Conservation (phyloP, 768 basidiomycete species). For the Grammothele lineata region DNA sequence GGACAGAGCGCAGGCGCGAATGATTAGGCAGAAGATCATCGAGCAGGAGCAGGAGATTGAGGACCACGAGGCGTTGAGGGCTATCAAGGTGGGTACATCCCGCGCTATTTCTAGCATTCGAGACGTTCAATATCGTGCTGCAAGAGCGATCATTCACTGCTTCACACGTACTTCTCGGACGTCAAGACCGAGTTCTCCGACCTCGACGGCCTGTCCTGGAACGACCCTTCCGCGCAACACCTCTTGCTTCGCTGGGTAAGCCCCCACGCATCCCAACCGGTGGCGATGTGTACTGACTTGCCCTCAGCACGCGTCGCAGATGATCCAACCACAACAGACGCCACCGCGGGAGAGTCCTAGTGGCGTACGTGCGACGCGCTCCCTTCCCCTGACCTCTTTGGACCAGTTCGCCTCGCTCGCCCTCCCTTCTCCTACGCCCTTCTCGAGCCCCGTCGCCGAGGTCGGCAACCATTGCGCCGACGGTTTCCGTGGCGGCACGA, state of each 20-base stretch:
- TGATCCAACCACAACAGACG: no score
- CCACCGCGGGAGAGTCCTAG: no score
- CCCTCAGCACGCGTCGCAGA: no score
- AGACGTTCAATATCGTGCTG: neutral
- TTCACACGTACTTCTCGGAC: neutral
- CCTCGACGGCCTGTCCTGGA: conserved; percentile 9
- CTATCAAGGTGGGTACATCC: neutral
- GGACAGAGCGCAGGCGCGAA: neutral
- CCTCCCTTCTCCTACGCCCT: no score
- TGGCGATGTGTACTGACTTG: no score
- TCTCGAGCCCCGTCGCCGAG: no score
- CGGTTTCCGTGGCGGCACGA: no score
- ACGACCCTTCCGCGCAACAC: neutral
- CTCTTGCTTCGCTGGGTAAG: conserved; percentile 4
- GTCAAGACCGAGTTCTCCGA: conserved; percentile 6
- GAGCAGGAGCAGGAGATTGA: neutral
- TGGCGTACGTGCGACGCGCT: no score
- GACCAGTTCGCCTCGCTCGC: no score
- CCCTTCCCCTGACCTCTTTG: no score
- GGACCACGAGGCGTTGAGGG: neutral
- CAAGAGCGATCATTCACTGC: neutral
- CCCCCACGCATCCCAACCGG: no score
- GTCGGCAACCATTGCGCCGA: no score
- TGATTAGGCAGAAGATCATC: neutral
- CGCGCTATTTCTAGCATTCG: neutral